Conservation (phyloP, 1,284 basidiomycete species). For the Trichosporon faecale region DNA sequence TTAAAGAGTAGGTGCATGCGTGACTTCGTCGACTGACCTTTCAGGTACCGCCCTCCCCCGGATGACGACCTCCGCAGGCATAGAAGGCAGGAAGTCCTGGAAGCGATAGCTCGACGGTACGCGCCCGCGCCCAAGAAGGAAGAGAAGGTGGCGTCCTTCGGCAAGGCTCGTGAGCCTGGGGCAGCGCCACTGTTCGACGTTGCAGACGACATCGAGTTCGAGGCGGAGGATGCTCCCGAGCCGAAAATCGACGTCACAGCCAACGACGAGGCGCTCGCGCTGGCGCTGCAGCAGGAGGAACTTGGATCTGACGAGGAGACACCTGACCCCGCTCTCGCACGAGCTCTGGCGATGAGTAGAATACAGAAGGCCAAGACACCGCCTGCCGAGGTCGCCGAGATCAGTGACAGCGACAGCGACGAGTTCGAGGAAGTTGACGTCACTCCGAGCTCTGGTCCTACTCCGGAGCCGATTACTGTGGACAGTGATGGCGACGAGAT, state of each 20-base stretch:
- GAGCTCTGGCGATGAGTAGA: slow-evolving; percentile 32
- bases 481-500: slow-evolving; percentile 18
- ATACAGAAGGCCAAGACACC: slow-evolving; percentile 27
- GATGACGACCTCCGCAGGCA: slow-evolving; percentile 69
- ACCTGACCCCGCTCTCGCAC: slow-evolving; percentile 39
- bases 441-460: slow-evolving; percentile 21
- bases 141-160: slow-evolving; percentile 39
- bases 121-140: slow-evolving; percentile 50
- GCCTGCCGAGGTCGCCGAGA: not conserved
- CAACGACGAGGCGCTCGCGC: slow-evolving; percentile 48
- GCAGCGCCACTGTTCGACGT: slow-evolving; percentile 60
- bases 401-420: slow-evolving; percentile 22
- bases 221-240: slow-evolving; percentile 18
- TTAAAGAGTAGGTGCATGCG: slow-evolving; percentile 13
- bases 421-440: slow-evolving; percentile 37
- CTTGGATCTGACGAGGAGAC: slow-evolving; percentile 47
- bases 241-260: slow-evolving; percentile 26
- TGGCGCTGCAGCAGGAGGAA: slow-evolving; percentile 49
- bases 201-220: slow-evolving; percentile 52
- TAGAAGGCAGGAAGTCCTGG: slow-evolving; percentile 64
- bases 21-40: not conserved
- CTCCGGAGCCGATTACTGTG: slow-evolving; percentile 8
- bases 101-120: slow-evolving; percentile 62
- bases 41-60: slow-evolving; percentile 20
- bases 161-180: slow-evolving; percentile 28